Percentiles rank a stretch among this genome's conserved stretches.
Evolutionary conservation across 306 rosid genomes (phyloP).

Genomic region (Alnus rubra): DNA sequence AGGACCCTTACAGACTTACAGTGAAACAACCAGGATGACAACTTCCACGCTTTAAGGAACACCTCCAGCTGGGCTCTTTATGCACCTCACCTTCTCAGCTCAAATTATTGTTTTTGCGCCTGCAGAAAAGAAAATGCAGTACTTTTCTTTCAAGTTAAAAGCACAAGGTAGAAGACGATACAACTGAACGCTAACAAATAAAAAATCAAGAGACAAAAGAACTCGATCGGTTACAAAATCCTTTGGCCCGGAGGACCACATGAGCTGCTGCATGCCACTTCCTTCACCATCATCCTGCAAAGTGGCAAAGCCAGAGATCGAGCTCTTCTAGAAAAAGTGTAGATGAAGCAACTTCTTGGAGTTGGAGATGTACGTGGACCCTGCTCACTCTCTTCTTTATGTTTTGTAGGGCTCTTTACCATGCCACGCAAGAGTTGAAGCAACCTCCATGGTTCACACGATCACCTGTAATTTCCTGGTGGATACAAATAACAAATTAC

Average conservation of each 20-base stretch:
- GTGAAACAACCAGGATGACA: not conserved
- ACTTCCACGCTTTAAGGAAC: slow-evolving; percentile 9
- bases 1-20: not conserved
- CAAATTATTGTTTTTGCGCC: not conserved
- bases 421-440: not conserved
- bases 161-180: too few species aligned
- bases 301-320: not conserved
- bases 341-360: not conserved
- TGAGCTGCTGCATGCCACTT: not conserved
- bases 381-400: not conserved
- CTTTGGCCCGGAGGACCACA: not conserved
- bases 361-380: not conserved
- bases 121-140: too few species aligned
- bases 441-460: slow-evolving; percentile 3
- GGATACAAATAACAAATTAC: not conserved
- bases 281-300: not conserved
- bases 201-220: too few species aligned
- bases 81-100: not conserved
- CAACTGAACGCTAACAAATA: too few species aligned
- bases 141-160: not conserved
- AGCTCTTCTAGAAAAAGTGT: not conserved
- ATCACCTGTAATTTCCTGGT: not conserved
- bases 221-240: too few species aligned
- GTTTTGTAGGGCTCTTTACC: not conserved
- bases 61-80: not conserved